phyloP scores from a whole-genome alignment of 1,284 basidiomycete species.

The Schizophyllum amplum region DNA sequence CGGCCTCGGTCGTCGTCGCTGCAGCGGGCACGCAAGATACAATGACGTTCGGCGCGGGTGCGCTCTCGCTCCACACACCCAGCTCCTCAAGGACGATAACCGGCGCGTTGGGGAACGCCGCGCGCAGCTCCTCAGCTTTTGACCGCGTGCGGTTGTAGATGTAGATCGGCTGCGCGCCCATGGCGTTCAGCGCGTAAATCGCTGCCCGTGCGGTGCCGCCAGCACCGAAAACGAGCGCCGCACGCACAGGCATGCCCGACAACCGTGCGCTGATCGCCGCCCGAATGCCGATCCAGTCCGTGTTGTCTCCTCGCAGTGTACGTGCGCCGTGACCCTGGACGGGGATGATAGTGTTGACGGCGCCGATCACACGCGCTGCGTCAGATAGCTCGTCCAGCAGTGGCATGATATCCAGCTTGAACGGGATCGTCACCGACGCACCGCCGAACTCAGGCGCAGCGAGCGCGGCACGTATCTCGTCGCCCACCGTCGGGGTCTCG shows the following conservation, averaged over 20 bases:
- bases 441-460: constrained; percentile 79
- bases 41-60: constrained; percentile 58
- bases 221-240: constrained; percentile 82
- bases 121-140: constrained; percentile 65
- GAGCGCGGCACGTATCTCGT: constrained; percentile 59
- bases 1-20: constrained; percentile 42
- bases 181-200: constrained; percentile 74
- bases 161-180: constrained; percentile 68
- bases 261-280: constrained; percentile 31
- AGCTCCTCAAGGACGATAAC: constrained; percentile 57
- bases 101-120: constrained; percentile 56
- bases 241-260: constrained; percentile 25
- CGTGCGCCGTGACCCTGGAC: constrained; percentile 34
- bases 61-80: constrained; percentile 21
- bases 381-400: constrained; percentile 71
- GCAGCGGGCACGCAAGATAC: constrained; percentile 82
- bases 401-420: constrained; percentile 83
- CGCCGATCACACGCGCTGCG: constrained; percentile 79
- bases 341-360: constrained; percentile 88
- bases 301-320: constrained; percentile 80
- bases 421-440: constrained; percentile 92
- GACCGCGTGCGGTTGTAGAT: constrained; percentile 76
- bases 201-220: constrained; percentile 92
- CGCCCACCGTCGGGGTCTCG: constrained; percentile 65
- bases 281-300: constrained; percentile 85